These are phyloP conservation scores for Leptographium lundbergii DNA, from an alignment of 2,329 filamentous ascomycete species.

Conservation along the genomic window DNA sequence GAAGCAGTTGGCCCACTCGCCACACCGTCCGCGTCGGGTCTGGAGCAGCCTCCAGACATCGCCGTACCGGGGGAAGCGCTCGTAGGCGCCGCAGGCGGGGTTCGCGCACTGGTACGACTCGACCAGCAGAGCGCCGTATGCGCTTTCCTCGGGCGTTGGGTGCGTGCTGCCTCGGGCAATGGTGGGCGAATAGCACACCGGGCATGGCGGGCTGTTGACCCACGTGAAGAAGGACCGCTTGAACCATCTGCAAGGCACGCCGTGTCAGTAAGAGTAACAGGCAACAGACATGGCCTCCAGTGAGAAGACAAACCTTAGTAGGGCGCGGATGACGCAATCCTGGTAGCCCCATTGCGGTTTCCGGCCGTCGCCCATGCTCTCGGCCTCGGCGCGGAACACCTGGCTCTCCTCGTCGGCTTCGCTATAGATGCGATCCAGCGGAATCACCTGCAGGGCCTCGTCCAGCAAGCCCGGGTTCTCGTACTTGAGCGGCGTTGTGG, in stretches of 20 bases:
- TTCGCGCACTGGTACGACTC: constrained; percentile 84
- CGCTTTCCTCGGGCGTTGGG: constrained; percentile 78
- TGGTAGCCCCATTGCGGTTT: constrained; percentile 93
- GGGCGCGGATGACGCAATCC: constrained; percentile 83
- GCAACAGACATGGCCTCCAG: background rate
- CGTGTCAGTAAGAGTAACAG: background rate
- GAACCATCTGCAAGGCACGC: constrained; percentile 58
- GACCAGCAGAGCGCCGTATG: constrained; percentile 73
- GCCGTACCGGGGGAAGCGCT: constrained; percentile 82
- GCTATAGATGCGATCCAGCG: constrained; percentile 79
- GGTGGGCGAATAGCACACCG: constrained; percentile 69
- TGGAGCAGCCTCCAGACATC: constrained; percentile 90
- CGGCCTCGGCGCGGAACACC: constrained; percentile 74
- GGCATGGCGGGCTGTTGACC: constrained; percentile 89
- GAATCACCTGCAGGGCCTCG: constrained; percentile 76
- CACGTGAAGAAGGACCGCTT: constrained; percentile 90
- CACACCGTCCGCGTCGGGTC: constrained; percentile 72
- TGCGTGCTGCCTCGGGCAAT: constrained; percentile 71
- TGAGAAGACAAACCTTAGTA: constrained; percentile 54
- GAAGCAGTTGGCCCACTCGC: constrained; percentile 98
- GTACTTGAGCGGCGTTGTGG: constrained; percentile 81
- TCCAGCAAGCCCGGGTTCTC: constrained; percentile 93
- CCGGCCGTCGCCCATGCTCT: constrained; percentile 68
- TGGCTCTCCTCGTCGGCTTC: constrained; percentile 92
- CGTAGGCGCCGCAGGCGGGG: constrained; percentile 59